phyloP scores from a whole-genome alignment of 306 rosid genomes.

The Cercis canadensis region DNA sequence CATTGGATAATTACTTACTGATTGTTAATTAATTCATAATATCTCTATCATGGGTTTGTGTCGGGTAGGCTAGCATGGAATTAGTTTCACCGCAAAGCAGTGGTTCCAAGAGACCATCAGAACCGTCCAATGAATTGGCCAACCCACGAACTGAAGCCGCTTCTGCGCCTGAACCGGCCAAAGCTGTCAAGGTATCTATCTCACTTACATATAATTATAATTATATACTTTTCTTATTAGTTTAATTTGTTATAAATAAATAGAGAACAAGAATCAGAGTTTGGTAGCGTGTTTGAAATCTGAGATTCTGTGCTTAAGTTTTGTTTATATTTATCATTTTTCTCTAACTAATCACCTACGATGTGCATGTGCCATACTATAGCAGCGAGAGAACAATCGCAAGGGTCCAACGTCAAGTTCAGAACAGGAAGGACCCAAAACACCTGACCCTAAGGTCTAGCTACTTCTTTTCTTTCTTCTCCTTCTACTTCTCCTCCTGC shows the following conservation, averaged over 20 bases:
- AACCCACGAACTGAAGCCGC: constrained; percentile 50
- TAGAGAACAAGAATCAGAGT: constrained; percentile 29
- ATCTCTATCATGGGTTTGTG: not conserved
- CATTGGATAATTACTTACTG: not conserved
- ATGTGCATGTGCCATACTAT: constrained; percentile 19
- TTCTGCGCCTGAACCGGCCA: constrained; percentile 60
- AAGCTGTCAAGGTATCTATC: constrained; percentile 56
- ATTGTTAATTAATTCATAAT: not conserved
- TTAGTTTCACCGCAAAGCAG: constrained; percentile 57
- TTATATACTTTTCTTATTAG: too few species aligned
- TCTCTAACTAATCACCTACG: not conserved
- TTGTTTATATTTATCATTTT: constrained; percentile 11
- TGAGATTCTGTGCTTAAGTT: constrained; percentile 30
- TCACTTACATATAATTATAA: not conserved
- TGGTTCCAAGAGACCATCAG: constrained; percentile 70
- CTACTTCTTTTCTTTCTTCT: not conserved
- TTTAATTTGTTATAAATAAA: constrained; percentile 7
- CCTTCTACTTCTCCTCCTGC: not conserved
- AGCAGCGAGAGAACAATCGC: constrained; percentile 71
- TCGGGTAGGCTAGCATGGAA: constrained; percentile 51
- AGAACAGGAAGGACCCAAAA: constrained; percentile 93
- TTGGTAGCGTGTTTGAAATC: constrained; percentile 43
- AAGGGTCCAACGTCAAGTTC: constrained; percentile 92
- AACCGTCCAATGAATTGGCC: constrained; percentile 75
- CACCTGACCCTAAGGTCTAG: constrained; percentile 90